Conservation (phyloP, 371 early-diverging fungal species). For the Mucor velutinosus region DNA sequence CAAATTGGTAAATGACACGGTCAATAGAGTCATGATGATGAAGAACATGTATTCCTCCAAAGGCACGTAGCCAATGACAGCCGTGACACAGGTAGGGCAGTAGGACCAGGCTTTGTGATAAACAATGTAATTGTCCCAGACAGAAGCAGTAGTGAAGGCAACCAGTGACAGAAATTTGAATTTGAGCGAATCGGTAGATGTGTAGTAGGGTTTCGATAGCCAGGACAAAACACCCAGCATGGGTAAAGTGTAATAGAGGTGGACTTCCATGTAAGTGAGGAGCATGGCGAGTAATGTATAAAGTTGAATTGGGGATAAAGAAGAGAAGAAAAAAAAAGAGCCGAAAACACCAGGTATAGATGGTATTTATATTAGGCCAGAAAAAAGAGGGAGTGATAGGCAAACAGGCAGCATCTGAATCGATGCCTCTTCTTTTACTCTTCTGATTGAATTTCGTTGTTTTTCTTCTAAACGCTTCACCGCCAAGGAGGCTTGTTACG, state of each 20-base stretch:
- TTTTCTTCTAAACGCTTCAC: not conserved
- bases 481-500: not conserved
- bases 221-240: slow-evolving; percentile 38
- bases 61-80: slow-evolving; percentile 64
- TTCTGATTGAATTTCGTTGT: not conserved
- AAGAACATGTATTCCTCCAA: slow-evolving; percentile 70
- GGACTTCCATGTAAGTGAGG: slow-evolving; percentile 64
- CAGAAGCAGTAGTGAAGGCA: slow-evolving; percentile 58
- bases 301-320: not conserved
- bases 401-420: not conserved
- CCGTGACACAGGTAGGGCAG: slow-evolving; percentile 51
- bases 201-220: slow-evolving; percentile 45
- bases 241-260: slow-evolving; percentile 61
- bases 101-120: slow-evolving; percentile 60
- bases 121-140: slow-evolving; percentile 69
- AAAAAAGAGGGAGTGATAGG: not conserved
- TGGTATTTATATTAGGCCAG: not conserved
- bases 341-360: not conserved
- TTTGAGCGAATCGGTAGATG: slow-evolving; percentile 40
- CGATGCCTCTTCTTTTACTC: not conserved
- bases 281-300: slow-evolving; percentile 11
- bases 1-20: slow-evolving; percentile 45
- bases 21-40: slow-evolving; percentile 60
- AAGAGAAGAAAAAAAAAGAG: slow-evolving; percentile 6
- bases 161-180: slow-evolving; percentile 43